phyloP scores from a whole-genome alignment of 1,284 basidiomycete species.

The Trichosporon sp. region DNA sequence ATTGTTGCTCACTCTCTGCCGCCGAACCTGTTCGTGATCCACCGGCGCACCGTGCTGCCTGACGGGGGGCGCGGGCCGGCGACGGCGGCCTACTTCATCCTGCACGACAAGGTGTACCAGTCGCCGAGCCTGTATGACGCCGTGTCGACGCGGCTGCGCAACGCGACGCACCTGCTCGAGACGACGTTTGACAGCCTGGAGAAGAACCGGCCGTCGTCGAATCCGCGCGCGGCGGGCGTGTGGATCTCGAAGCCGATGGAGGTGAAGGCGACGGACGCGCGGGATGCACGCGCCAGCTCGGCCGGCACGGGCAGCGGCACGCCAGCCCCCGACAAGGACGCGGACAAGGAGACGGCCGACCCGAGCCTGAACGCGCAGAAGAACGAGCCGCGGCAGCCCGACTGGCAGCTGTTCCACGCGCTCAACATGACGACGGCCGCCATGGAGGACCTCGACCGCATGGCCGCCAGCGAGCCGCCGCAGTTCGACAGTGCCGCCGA shows the following conservation, averaged over 20 bases:
- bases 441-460: slow-evolving; percentile 22
- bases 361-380: background rate
- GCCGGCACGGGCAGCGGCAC: background rate
- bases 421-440: slow-evolving; percentile 31
- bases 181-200: slow-evolving; percentile 34
- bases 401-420: slow-evolving; percentile 41
- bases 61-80: slow-evolving; percentile 30
- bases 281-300: background rate
- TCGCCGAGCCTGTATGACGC: slow-evolving; percentile 39
- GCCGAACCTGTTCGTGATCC: slow-evolving; percentile 42
- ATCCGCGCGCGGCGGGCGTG: slow-evolving; percentile 34
- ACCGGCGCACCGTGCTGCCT: slow-evolving; percentile 31
- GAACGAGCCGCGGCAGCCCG: slow-evolving; percentile 15
- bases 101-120: slow-evolving; percentile 43
- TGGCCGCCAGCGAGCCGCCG: slow-evolving; percentile 19
- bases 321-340: slow-evolving; percentile 1
- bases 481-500: slow-evolving; percentile 17
- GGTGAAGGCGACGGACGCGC: background rate
- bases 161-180: slow-evolving; percentile 32
- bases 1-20: slow-evolving; percentile 39
- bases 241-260: slow-evolving; percentile 34
- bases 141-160: slow-evolving; percentile 30
- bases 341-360: slow-evolving; percentile 2
- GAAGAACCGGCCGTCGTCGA: slow-evolving; percentile 34
- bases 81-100: slow-evolving; percentile 38